A percentile compares a stretch with the other conserved stretches of the same genome.
Conservation (phyloP, 768 basidiomycete species). For the Russula earlei region DNA sequence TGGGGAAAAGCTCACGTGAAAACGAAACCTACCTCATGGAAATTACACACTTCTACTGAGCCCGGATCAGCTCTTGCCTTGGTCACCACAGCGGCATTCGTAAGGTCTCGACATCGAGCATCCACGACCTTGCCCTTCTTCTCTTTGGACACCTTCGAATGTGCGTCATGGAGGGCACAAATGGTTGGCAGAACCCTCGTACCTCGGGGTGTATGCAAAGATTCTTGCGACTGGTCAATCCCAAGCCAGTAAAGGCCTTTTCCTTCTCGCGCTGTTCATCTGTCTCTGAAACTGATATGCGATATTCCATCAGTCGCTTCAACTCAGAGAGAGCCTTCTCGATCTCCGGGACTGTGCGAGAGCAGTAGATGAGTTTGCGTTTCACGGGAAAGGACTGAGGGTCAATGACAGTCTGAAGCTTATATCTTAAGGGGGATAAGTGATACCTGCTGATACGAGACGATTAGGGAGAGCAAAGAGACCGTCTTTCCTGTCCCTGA, state of each 20-base stretch:
- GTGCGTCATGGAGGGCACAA: background rate
- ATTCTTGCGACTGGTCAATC: slow-evolving; percentile 93
- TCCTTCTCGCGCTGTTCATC: slow-evolving; percentile 73
- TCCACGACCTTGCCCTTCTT: slow-evolving; percentile 98
- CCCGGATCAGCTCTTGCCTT: slow-evolving; percentile 81
- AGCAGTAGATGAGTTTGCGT: slow-evolving; percentile 96
- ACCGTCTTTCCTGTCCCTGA: slow-evolving; percentile 99
- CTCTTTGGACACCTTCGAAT: slow-evolving; percentile 78
- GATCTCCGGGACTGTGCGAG: slow-evolving; percentile 98
- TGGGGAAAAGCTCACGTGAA: slow-evolving; percentile 4
- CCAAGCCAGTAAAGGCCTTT: slow-evolving; percentile 74
- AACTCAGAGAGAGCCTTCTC: slow-evolving; percentile 96
- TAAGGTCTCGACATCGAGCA: slow-evolving; percentile 92
- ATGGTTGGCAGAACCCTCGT: slow-evolving; percentile 17
- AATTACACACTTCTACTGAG: slow-evolving; percentile 84
- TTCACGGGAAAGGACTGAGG: slow-evolving; percentile 81
- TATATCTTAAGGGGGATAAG: background rate
- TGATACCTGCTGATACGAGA: slow-evolving; percentile 90
- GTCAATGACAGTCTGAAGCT: background rate
- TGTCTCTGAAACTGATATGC: slow-evolving; percentile 60
- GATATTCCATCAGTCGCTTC: slow-evolving; percentile 88
- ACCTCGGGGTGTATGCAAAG: slow-evolving; percentile 93
- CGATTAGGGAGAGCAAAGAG: slow-evolving; percentile 87
- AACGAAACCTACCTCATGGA: slow-evolving; percentile 70
- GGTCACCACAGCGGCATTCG: slow-evolving; percentile 73